Base-by-base conservation (phyloP, 192 early-diverging fungal species). In the Paraglomus brasilianum region DNA sequence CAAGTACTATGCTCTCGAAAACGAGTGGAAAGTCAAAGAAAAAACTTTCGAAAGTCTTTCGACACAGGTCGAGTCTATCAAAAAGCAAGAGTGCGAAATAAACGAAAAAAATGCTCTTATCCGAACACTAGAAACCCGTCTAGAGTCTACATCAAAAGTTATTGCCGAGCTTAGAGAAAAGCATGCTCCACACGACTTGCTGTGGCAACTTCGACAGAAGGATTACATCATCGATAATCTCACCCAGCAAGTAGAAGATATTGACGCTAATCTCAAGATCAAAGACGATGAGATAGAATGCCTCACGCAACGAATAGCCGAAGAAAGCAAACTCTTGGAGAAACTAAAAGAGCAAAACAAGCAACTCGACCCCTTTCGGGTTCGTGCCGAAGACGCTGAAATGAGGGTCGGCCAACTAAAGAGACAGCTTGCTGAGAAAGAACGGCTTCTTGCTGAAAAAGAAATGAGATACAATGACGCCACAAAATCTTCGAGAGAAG, bases 211-310 rank as follows among this genome's bases (percentile, higher is more conserved):
- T n/a, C n/a, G 67, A 30, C 53, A 57, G 58, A 69, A 69, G 48
- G 67, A 69, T 14, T 69, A 69, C 13, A 69, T 69, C 22, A 69
- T 69, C 13, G 67, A 69, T 69, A 45, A 57, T 17, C 43, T 69
- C 8, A 69, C 52, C 13, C 67, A 69, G 58, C 52, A 24, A 7
- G 67, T 69, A 5, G 67, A 69, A 46, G 47, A 38, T n/a, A 57
- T 69, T 57, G 67, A 69, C 39, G 53, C 67, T 30, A 45, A 69
- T 24, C 46, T 69, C 15, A 69, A 69, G 58, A 55, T 57, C 38
- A 69, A 57, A 8, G 67, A 69, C 47, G 67, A 69, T 36, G 43
- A 69, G 41, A 69, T 69, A 17, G 22, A 56, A 15, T 10, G 44
- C 1, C 53, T 69, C 17, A 21, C 42, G 14, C 4, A 1, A 4